A percentile compares a stretch with the other conserved stretches of the same genome.
phyloP scores from a whole-genome alignment of 768 basidiomycete species.

The Hygrocybe punicea region DNA sequence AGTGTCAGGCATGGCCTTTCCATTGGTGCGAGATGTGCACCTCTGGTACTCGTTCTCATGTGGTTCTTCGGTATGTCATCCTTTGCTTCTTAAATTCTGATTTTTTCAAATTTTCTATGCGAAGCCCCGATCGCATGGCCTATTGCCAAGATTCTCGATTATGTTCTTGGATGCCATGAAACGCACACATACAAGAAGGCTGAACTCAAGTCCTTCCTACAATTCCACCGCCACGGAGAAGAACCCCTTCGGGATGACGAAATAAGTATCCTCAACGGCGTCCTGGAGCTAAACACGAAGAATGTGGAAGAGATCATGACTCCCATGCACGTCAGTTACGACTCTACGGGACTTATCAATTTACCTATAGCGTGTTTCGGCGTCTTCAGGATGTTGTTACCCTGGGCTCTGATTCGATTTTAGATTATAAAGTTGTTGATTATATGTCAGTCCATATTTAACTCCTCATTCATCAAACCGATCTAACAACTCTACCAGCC shows the following conservation, averaged over 20 bases:
- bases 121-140: slow-evolving; percentile 79
- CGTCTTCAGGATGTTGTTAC: slow-evolving; percentile 81
- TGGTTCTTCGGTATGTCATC: slow-evolving; percentile 46
- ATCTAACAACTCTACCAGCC: slow-evolving; percentile 32
- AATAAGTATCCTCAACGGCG: slow-evolving; percentile 76
- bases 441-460: slow-evolving; percentile 46
- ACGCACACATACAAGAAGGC: slow-evolving; percentile 79
- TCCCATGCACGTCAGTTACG: slow-evolving; percentile 53
- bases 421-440: slow-evolving; percentile 79
- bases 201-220: slow-evolving; percentile 72
- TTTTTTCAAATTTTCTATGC: neutral
- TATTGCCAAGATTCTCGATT: slow-evolving; percentile 78
- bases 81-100: slow-evolving; percentile 26
- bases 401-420: slow-evolving; percentile 68
- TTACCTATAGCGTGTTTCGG: neutral
- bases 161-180: slow-evolving; percentile 71
- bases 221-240: slow-evolving; percentile 73
- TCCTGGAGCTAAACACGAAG: slow-evolving; percentile 73
- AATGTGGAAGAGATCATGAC: slow-evolving; percentile 81
- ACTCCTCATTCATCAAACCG: slow-evolving; percentile 6
- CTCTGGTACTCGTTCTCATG: slow-evolving; percentile 72
- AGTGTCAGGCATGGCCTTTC: slow-evolving; percentile 77
- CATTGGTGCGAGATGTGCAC: slow-evolving; percentile 76
- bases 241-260: slow-evolving; percentile 80
- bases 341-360: slow-evolving; percentile 23